A percentile compares a stretch with the other conserved stretches of the same genome.
Evolutionary conservation across 2,329 filamentous ascomycete genomes (phyloP).

Genomic region (Pseudogymnoascus sp.): DNA sequence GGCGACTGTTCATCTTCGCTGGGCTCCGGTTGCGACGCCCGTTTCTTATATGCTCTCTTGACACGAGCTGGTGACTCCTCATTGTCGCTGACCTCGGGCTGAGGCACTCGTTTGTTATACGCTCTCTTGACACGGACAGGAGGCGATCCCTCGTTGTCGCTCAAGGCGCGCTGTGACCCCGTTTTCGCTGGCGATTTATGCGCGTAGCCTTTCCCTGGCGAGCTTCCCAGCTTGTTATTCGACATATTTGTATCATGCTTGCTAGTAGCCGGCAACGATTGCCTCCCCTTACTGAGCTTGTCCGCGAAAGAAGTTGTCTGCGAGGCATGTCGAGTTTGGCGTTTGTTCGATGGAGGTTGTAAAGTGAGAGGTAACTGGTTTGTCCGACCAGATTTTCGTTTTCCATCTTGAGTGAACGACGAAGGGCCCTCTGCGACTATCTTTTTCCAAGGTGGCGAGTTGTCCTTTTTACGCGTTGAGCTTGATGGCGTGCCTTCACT

Average conservation of each 20-base stretch:
- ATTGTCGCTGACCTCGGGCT: slow-evolving; percentile 22
- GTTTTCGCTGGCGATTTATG: background rate
- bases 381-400: slow-evolving; percentile 56
- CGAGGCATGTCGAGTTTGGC: slow-evolving; percentile 40
- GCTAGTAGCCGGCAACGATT: background rate
- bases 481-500: slow-evolving; percentile 36
- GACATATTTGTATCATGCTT: background rate
- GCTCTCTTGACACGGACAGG: slow-evolving; percentile 13
- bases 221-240: slow-evolving; percentile 5
- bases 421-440: slow-evolving; percentile 78
- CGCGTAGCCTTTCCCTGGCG: background rate
- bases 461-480: slow-evolving; percentile 40
- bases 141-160: background rate
- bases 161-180: background rate
- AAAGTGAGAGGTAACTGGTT: slow-evolving; percentile 47
- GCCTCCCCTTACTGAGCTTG: background rate
- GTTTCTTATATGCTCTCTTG: slow-evolving; percentile 9
- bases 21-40: slow-evolving; percentile 16
- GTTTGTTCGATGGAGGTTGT: slow-evolving; percentile 40
- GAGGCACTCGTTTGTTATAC: slow-evolving; percentile 12
- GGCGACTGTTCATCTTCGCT: slow-evolving; percentile 1
- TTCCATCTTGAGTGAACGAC: slow-evolving; percentile 67
- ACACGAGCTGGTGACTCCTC: slow-evolving; percentile 20
- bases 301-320: slow-evolving; percentile 24
- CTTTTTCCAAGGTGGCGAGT: slow-evolving; percentile 91